phyloP scores from a whole-genome alignment of 331 rosid species.

The Quercus tomentella region DNA sequence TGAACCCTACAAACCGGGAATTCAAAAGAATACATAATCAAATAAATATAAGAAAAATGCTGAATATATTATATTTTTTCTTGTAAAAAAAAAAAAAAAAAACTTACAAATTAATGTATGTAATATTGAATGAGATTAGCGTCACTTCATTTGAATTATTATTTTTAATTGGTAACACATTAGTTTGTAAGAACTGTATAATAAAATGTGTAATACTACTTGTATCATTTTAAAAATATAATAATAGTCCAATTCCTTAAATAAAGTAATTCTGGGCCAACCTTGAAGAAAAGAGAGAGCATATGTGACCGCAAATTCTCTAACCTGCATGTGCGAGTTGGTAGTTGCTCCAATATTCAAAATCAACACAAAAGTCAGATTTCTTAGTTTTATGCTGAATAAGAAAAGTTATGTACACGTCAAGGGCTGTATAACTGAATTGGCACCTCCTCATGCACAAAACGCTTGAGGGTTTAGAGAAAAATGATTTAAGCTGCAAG shows the following conservation, averaged over 20 bases:
- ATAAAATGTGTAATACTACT: too few species aligned
- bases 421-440: fast-evolving
- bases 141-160: too few species aligned
- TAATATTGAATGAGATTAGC: too few species aligned
- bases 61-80: too few species aligned
- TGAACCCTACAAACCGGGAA: not conserved
- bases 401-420: too few species aligned
- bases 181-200: too few species aligned
- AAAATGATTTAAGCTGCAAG: fast-evolving
- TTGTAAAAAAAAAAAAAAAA: too few species aligned
- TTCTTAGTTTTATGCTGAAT: not conserved
- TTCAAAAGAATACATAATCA: not conserved
- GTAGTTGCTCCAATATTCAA: not conserved
- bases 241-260: too few species aligned
- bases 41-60: not conserved
- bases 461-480: fast-evolving
- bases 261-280: too few species aligned
- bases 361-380: not conserved
- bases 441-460: fast-evolving
- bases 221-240: too few species aligned
- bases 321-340: not conserved
- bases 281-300: not conserved
- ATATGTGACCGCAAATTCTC: not conserved
- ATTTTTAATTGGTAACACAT: too few species aligned
- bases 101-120: too few species aligned